A percentile compares a stretch with the other conserved stretches of the same genome.
phyloP scores from a whole-genome alignment of 306 rosid genomes.

The Quercus gilva region DNA sequence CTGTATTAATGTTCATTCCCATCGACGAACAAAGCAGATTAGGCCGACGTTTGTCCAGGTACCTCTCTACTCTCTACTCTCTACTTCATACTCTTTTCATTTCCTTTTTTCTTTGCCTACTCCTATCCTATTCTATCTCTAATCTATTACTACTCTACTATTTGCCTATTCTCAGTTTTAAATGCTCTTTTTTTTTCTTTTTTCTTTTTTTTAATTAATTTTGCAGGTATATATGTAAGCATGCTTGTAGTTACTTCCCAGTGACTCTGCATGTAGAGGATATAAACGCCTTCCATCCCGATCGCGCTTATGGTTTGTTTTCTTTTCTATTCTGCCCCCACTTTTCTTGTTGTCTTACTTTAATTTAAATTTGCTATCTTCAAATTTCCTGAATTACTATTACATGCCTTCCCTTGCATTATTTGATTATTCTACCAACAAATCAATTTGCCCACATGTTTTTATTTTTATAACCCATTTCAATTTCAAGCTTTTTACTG shows the following conservation, averaged over 20 bases:
- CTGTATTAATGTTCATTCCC: slow-evolving; percentile 54
- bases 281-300: slow-evolving; percentile 64
- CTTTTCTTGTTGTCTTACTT: too few relatives aligned
- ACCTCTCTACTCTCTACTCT: too few relatives aligned
- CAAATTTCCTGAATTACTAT: too few relatives aligned
- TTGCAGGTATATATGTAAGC: slow-evolving; percentile 65
- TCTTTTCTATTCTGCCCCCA: too few relatives aligned
- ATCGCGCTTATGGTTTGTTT: slow-evolving; percentile 72
- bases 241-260: slow-evolving; percentile 75
- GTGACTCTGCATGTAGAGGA: slow-evolving; percentile 75
- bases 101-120: background rate
- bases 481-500: too few relatives aligned
- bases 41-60: slow-evolving; percentile 66
- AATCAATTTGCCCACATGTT: background rate
- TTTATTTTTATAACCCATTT: background rate
- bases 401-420: too few relatives aligned
- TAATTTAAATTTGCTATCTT: too few relatives aligned
- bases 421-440: too few relatives aligned
- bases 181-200: background rate
- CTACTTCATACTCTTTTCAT: too few relatives aligned
- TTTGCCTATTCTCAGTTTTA: background rate
- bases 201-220: background rate
- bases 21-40: slow-evolving; percentile 47
- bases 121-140: background rate
- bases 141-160: background rate